Evolutionary conservation across 805 yeast genomes (phyloP), one percentile per base, ranked within the genome.

Genomic region (Isabelozyma heimii): DNA sequence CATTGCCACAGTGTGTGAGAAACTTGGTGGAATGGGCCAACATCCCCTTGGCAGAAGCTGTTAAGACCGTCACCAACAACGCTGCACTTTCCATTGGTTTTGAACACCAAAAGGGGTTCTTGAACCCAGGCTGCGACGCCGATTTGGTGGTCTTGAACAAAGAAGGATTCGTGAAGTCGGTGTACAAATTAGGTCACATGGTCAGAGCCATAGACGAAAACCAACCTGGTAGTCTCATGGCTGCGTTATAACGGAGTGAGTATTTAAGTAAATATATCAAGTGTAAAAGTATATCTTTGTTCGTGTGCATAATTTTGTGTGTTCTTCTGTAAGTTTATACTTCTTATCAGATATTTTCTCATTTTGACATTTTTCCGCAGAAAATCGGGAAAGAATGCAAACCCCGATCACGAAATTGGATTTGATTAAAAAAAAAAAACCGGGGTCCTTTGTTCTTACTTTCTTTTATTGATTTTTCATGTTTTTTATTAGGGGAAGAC

Each of bases 81-180:
- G 80, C 86, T 13, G 82, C 85, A 1, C 60, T 52, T n/a, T 70
- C 82, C 6, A 58, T 81, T 26, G 75, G 77, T 10, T 55, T 78
- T 7, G 62, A 70, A 41, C 57, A 68, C 8, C 60, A 64, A 43
- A 78, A 80, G 59, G 86, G 86, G 0, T 79, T 69, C 62, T 73
- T 81, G 57, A 64, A 67, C 44, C 65, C 61, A 4, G 84, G 83
- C 4, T 76, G 83, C 53, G 84, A 80, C 57, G 85, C 86, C 5
- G 85, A 81, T 55, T 65, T 81, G 47, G 76, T 77, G 13, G 72
- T 81, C 4, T 56, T 81, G 50, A 75, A 75, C 52, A 48, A 59
- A 4, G 49, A 60, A 8, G 84, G 82, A 10, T 63, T 67, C 48
- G 75, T 81, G 39, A 65, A 72, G 58, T 63, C 62, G 40, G 80